Conservation (phyloP, 2,329 filamentous ascomycete genomes). For the Fusarium armeniacum region DNA sequence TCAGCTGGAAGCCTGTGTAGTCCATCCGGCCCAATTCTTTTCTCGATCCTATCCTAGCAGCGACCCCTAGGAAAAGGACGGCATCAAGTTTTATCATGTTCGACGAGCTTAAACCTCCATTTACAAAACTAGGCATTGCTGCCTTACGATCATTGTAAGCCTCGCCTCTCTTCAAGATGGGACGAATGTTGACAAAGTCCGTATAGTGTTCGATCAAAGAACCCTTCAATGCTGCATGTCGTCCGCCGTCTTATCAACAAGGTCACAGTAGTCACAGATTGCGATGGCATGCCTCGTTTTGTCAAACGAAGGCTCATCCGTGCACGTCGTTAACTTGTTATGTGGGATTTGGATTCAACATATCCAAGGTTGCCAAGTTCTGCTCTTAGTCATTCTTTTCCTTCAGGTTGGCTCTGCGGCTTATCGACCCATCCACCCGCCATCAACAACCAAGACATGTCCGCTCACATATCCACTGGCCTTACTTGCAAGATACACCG, state of each 20-base stretch:
- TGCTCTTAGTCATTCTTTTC: constrained; percentile 9
- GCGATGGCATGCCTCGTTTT: constrained; percentile 37
- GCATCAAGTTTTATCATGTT: constrained; percentile 50
- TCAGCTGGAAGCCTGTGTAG: background rate
- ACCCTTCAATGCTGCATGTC: constrained; percentile 27
- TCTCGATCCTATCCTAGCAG: background rate
- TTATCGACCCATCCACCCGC: constrained; percentile 91
- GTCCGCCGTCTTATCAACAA: constrained; percentile 44
- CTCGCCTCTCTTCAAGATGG: background rate
- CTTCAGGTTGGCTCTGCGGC: background rate
- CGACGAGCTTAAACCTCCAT: constrained; percentile 58
- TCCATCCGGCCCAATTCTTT: background rate
- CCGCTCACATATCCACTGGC: constrained; percentile 87
- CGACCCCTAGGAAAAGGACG: background rate
- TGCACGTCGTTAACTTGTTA: constrained; percentile 37
- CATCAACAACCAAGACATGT: constrained; percentile 86
- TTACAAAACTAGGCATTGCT: constrained; percentile 64
- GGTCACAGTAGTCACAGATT: constrained; percentile 42
- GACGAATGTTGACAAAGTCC: background rate
- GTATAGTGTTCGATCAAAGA: constrained; percentile 29
- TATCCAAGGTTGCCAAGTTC: constrained; percentile 8
- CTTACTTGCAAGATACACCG: constrained; percentile 81
- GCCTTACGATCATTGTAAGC: constrained; percentile 64
- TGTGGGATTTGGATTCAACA: no score
- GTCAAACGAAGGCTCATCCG: constrained; percentile 47